These are phyloP conservation scores for Komagataella mondaviorum DNA, from an alignment of 805 yeast species.

Conservation along the genomic window DNA sequence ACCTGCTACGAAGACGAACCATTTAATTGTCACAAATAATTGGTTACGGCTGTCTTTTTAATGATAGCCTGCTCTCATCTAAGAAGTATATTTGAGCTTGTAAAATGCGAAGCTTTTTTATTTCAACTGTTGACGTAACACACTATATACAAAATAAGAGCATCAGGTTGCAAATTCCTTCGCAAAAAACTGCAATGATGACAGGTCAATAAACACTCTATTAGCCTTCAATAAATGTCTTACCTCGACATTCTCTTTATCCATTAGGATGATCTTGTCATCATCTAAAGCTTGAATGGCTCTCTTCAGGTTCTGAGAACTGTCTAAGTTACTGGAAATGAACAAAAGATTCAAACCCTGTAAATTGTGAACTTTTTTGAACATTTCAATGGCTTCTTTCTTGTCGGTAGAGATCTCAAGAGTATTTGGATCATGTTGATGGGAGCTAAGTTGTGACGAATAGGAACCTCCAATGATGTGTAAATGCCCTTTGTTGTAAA, in stretches of 20 bases:
- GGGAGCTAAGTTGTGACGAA: background rate
- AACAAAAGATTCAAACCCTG: conserved; percentile 47
- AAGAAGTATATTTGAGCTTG: background rate
- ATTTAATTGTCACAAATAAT: no score
- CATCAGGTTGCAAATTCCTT: conserved; percentile 8
- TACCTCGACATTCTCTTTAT: conserved; percentile 70
- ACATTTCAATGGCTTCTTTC: conserved; percentile 17
- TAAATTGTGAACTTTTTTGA: conserved; percentile 34
- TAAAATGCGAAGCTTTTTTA: background rate
- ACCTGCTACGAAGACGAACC: no score
- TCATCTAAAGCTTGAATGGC: conserved; percentile 38
- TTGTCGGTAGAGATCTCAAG: conserved; percentile 16
- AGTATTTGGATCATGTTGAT: conserved; percentile 16
- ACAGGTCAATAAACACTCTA: conserved; percentile 57
- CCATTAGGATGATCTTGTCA: conserved; percentile 46
- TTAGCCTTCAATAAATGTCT: conserved; percentile 75
- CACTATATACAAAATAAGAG: background rate
- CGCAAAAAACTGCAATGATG: conserved; percentile 55
- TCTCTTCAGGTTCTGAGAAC: conserved; percentile 39
- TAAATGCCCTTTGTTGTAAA: conserved; percentile 63
- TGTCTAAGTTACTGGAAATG: conserved; percentile 35
- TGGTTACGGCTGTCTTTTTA: background rate
- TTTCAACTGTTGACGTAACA: background rate
- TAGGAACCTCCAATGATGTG: conserved; percentile 45
- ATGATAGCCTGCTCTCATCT: background rate